phyloP scores from a whole-genome alignment of 495 filamentous ascomycete genomes.

The Podospora pseudoanserina region DNA sequence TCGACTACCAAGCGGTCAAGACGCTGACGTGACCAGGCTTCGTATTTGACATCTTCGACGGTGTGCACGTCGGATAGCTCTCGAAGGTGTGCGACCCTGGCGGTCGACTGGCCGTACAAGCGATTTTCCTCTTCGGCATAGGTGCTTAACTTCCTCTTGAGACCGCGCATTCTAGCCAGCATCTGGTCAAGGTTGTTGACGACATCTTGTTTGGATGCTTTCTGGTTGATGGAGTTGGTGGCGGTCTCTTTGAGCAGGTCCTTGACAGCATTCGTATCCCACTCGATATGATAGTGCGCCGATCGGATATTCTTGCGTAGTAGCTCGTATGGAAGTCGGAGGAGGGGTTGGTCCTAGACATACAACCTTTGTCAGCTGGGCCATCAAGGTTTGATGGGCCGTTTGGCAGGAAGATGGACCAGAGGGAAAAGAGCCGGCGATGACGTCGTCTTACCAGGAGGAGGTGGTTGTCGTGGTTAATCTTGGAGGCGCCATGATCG shows the following conservation, averaged over 20 bases:
- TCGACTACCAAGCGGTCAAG: slow-evolving; percentile 85
- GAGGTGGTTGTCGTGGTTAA: slow-evolving; percentile 48
- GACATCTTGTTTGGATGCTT: slow-evolving; percentile 60
- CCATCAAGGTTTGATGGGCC: neutral
- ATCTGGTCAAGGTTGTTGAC: slow-evolving; percentile 76
- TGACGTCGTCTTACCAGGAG: slow-evolving; percentile 40
- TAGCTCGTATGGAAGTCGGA: slow-evolving; percentile 86
- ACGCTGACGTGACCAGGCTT: slow-evolving; percentile 76
- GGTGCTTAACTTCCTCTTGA: slow-evolving; percentile 80
- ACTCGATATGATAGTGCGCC: slow-evolving; percentile 77
- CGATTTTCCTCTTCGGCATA: slow-evolving; percentile 73
- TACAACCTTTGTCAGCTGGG: neutral
- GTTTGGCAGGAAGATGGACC: neutral
- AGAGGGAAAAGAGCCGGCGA: neutral
- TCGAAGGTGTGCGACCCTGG: slow-evolving; percentile 74
- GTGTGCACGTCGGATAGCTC: slow-evolving; percentile 75
- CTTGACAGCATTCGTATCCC: slow-evolving; percentile 67
- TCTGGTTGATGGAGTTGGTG: slow-evolving; percentile 59
- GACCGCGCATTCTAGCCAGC: slow-evolving; percentile 73
- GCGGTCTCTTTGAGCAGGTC: slow-evolving; percentile 65
- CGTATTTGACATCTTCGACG: slow-evolving; percentile 89
- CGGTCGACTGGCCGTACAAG: slow-evolving; percentile 67
- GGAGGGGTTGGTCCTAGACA: slow-evolving; percentile 84
- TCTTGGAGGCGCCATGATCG: slow-evolving; percentile 40
- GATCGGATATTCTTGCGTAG: slow-evolving; percentile 89